Base-by-base conservation (phyloP, 306 rosid species). In the Quercus parvula region DNA sequence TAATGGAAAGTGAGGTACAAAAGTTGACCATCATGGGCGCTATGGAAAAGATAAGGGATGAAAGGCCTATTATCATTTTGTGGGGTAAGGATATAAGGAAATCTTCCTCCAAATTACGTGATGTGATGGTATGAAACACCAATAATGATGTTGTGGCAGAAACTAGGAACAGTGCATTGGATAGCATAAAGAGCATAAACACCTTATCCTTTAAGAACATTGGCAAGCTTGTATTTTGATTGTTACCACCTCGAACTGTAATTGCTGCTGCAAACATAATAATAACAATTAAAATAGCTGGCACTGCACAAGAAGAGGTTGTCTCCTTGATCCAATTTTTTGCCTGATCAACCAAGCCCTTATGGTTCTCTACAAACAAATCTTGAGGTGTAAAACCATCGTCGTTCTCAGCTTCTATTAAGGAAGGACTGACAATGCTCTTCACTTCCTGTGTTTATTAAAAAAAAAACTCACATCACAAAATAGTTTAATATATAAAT, bases 241-340 rank as follows among this genome's bases (percentile, higher is more conserved):
- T 19, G 72, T 86, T 86, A 11, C 94, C 87, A 61, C 90, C 92
- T 10, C 90, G 90, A 62, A 86, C 89, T 4, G 88, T 84, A 33
- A 88, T 67, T 62, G 78, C 78, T 11, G 89, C 89, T 7, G 90
- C 88, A 70, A 83, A 81, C 22, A 83, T 89, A 54, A 88, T 81
- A 5, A 88, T 85, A 28, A 86, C 94, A 20, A 90, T 86, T 7
- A 90, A 85, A 74, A 90, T 76, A 72, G 90, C 85, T 67, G 83
- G 89, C 33, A 90, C 25, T 52, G 87, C 86, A 35, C 38, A 33
- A 33, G 38, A 5, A 1, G 38, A 33, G 6, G 38, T 33, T 33
- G 38, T 33, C 38, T 86, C 89, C 85, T 85, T 88, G 83, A 85
- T 85, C 92, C 92, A 89, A 31, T 59, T 81, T 77, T 89, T 84